phyloP scores from a whole-genome alignment of 2,329 filamentous ascomycete species.

The Neophaeococcomyces mojaviensis region DNA sequence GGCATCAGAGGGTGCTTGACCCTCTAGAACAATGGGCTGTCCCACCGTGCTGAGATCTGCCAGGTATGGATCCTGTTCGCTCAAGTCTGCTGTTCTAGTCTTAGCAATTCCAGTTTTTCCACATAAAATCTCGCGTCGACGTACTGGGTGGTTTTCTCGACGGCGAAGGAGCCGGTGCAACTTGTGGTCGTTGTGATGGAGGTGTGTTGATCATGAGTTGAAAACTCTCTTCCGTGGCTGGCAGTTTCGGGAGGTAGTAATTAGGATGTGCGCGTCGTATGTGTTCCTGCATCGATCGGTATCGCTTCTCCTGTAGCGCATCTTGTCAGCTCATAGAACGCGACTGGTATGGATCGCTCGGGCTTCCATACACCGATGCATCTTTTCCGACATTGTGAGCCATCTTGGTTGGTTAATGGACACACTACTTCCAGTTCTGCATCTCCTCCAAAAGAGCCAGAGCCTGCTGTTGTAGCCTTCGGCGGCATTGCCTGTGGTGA shows the following conservation, averaged over 20 bases:
- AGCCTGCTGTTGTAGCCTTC: constrained; percentile 75
- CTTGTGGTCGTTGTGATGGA: constrained; percentile 61
- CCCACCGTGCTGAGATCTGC: constrained; percentile 61
- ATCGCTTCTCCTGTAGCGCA: constrained; percentile 71
- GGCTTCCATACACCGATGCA: constrained; percentile 83
- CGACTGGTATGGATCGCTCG: constrained; percentile 3
- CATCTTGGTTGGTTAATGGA: constrained; percentile 90
- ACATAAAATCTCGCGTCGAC: constrained; percentile 10
- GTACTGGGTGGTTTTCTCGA: constrained; percentile 21
- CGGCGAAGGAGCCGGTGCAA: constrained; percentile 31
- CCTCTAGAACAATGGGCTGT: constrained; percentile 62
- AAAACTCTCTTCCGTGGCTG: constrained; percentile 97
- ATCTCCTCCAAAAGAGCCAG: constrained; percentile 78
- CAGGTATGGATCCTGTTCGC: constrained; percentile 60
- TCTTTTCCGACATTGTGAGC: constrained; percentile 92
- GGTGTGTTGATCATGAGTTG: constrained; percentile 89
- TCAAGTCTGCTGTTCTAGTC: constrained; percentile 42
- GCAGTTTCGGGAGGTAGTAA: constrained; percentile 95
- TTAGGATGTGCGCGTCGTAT: constrained; percentile 94
- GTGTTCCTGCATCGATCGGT: constrained; percentile 98
- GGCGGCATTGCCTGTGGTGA: constrained; percentile 65
- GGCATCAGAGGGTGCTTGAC: constrained; percentile 60
- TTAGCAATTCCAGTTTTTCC: constrained; percentile 17
- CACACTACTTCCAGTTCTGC: constrained; percentile 94
- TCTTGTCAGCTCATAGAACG: constrained; percentile 26